Base-by-base conservation (phyloP, 768 basidiomycete species). In the Suillus cothurnatus region DNA sequence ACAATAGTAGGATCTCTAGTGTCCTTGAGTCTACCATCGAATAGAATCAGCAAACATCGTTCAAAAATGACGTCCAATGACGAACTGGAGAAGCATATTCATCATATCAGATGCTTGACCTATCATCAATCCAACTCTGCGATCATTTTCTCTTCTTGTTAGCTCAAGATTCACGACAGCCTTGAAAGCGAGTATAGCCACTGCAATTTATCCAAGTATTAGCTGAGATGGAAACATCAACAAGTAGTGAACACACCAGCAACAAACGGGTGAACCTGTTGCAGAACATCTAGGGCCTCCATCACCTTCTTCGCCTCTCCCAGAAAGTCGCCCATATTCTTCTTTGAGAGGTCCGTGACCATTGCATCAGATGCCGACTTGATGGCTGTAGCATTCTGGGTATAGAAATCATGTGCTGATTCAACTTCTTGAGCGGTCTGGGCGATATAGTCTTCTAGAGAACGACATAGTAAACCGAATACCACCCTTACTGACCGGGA, bases 81-180 rank as follows among this genome's bases (percentile, higher is more conserved):
- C 82, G 11, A 61, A 82, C 84, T 84, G 79, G 19, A 84, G 75
- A 23, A 86, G 77, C 2, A 76, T 76, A 17, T 70, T 63, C 80
- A 86, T 83, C 76, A 83, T 79, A 49, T 85, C 78, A 64, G 77
- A 78, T 84, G 87, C 87, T 66, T 84, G 80, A 11, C 81, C 70
- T 43, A 82, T 82, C 7, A 87, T 74, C 4, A 77, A 73, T 2
- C 80, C 64, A 8, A 86, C 78, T 65, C 84, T 85, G 63, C 78
- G 80, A 62, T 86, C 82, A 61, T 87, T 87, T 32, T 84, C 83
- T 28, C 82, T 74, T 28, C 85, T 75, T 3, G 81, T 82, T 62
- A 81, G 62, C 61, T 86, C 84, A 41, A 86, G 73, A 21, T 80
- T 79, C 32, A 84, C 77, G 6, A 84, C 83, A 0, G 83, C 74